Percentiles rank a stretch among this genome's conserved stretches.
Conservation (phyloP, 257 asterid species). For the Striga asiatica region DNA sequence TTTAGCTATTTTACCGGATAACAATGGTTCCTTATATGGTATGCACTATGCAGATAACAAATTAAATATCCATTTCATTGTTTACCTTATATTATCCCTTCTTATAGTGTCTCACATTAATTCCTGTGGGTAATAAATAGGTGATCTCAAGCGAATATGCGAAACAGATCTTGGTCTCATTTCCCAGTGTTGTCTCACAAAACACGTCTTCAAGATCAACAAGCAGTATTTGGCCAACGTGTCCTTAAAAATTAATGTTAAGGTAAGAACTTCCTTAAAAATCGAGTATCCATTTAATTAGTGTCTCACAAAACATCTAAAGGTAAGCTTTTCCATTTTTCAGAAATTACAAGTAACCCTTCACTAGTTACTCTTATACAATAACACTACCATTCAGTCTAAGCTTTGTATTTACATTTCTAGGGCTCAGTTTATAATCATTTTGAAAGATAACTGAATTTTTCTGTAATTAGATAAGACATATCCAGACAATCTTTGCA, state of each 20-base stretch:
- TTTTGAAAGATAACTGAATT: no score
- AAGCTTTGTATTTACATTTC: no score
- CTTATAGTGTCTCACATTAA: background rate
- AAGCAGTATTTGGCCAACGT: slow-evolving; percentile 97
- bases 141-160: slow-evolving; percentile 91
- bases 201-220: slow-evolving; percentile 92
- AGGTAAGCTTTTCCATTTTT: no score
- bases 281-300: no score
- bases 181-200: slow-evolving; percentile 93
- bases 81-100: background rate
- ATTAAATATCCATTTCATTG: background rate
- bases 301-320: no score
- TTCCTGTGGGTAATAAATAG: slow-evolving; percentile 28
- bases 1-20: slow-evolving; percentile 87
- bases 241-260: slow-evolving; percentile 89
- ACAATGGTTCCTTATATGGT: slow-evolving; percentile 91
- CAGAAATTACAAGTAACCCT: no score
- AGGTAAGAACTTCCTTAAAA: no score
- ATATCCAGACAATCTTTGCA: no score
- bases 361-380: no score
- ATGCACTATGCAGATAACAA: background rate
- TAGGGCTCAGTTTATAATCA: no score
- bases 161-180: slow-evolving; percentile 95
- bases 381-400: no score
- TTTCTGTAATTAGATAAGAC: no score